These are phyloP conservation scores for Quercus engelmannii DNA, from an alignment of 306 rosid genomes.

Conservation along the genomic window DNA sequence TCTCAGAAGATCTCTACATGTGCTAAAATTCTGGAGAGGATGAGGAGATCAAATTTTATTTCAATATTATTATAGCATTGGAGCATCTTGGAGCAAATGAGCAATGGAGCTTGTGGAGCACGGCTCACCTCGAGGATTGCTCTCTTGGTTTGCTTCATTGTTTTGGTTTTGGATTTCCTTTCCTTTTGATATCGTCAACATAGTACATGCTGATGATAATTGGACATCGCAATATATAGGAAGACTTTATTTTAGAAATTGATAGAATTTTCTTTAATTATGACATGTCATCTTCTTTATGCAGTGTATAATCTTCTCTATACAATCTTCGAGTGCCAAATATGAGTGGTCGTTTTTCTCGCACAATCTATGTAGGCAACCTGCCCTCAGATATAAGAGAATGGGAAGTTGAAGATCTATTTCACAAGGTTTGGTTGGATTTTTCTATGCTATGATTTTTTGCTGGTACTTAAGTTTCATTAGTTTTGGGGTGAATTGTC, in stretches of 20 bases:
- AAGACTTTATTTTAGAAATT: constrained; percentile 15
- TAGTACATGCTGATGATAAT: constrained; percentile 39
- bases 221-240: constrained; percentile 32
- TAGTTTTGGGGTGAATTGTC: background rate
- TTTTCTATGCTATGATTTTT: background rate
- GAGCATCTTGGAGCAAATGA: constrained; percentile 99
- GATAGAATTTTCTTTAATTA: constrained; percentile 21
- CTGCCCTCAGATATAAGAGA: constrained; percentile 91
- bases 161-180: constrained; percentile 66
- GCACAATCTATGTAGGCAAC: constrained; percentile 98
- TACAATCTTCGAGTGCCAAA: constrained; percentile 30
- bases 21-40: constrained; percentile 95
- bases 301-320: constrained; percentile 36
- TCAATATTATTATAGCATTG: constrained; percentile 87
- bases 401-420: constrained; percentile 85
- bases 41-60: constrained; percentile 83
- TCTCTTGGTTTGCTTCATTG: constrained; percentile 99
- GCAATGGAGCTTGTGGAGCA: constrained; percentile 99
- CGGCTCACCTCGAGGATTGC: constrained; percentile 99
- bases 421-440: constrained; percentile 65
- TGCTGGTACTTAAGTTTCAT: background rate
- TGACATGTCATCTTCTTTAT: constrained; percentile 28
- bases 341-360: constrained; percentile 99
- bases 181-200: constrained; percentile 50
- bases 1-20: constrained; percentile 90